These are phyloP conservation scores for Magnaporthiopsis rhizophila DNA, from an alignment of 2,329 filamentous ascomycete genomes.

Conservation along the genomic window DNA sequence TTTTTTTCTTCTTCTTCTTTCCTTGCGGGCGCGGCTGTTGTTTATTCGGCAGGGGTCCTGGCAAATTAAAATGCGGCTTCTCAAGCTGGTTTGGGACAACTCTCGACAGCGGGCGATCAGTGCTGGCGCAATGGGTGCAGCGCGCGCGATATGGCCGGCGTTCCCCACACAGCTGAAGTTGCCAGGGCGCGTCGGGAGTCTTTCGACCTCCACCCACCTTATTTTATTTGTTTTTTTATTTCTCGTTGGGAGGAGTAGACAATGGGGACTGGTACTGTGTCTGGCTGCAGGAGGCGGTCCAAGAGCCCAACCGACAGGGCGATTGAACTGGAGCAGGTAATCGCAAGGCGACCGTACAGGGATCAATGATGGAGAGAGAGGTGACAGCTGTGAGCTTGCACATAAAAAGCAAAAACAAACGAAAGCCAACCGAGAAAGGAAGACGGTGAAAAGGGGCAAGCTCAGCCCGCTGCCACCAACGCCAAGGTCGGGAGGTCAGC, in stretches of 20 bases:
- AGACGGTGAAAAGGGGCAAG: not conserved
- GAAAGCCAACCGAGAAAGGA: not conserved
- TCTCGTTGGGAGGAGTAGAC: not conserved
- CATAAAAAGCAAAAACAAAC: not conserved
- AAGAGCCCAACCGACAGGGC: not conserved
- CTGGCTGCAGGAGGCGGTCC: too few relatives aligned
- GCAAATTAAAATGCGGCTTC: conserved; percentile 4
- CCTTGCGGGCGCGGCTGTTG: too few relatives aligned
- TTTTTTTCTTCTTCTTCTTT: too few relatives aligned
- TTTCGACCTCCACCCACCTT: not conserved
- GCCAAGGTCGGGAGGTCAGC: not conserved
- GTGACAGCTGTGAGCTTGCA: too few relatives aligned
- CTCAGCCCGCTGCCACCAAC: not conserved
- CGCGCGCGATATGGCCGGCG: not conserved
- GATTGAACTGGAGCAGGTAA: not conserved
- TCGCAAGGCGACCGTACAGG: not conserved
- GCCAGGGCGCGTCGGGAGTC: not conserved
- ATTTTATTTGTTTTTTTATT: not conserved
- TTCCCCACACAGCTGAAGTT: not conserved
- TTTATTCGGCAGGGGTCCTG: not conserved
- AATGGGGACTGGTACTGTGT: not conserved
- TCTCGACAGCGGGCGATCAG: conserved; percentile 4
- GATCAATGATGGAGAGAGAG: not conserved
- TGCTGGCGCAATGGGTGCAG: not conserved
- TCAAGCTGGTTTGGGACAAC: conserved; percentile 1